phyloP scores from a whole-genome alignment of 768 basidiomycete species.

The Tulasnella sp. region DNA sequence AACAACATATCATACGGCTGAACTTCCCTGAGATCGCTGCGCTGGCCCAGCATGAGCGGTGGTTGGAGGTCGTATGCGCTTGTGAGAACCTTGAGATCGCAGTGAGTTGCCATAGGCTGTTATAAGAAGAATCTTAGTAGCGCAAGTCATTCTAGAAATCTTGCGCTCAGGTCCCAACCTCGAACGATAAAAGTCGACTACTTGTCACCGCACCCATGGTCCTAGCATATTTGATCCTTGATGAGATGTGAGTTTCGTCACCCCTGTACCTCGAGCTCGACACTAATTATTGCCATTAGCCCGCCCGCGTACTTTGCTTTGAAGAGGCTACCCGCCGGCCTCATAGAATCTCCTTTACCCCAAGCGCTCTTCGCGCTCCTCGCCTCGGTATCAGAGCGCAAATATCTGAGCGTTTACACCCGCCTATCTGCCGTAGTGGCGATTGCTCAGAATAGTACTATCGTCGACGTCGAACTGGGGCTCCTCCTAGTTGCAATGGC shows the following conservation, averaged over 20 bases:
- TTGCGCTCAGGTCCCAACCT: neutral
- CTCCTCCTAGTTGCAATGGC: slow-evolving; percentile 37
- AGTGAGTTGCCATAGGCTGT: neutral
- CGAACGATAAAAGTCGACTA: slow-evolving; percentile 32
- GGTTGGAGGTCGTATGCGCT: neutral
- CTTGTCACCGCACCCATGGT: slow-evolving; percentile 49
- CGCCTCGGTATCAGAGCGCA: slow-evolving; percentile 41
- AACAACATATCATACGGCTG: neutral
- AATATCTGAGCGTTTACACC: slow-evolving; percentile 45
- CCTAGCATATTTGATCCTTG: slow-evolving; percentile 50
- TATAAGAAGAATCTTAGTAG: neutral
- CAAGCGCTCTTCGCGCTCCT: slow-evolving; percentile 38
- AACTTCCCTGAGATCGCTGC: slow-evolving; percentile 6
- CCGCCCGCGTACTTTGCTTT: slow-evolving; percentile 49
- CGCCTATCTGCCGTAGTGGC: slow-evolving; percentile 34
- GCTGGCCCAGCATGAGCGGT: slow-evolving; percentile 2
- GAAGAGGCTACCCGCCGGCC: slow-evolving; percentile 40
- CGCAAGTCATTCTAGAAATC: neutral
- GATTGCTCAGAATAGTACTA: slow-evolving; percentile 22
- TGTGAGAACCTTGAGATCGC: slow-evolving; percentile 10
- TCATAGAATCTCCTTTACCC: slow-evolving; percentile 36
- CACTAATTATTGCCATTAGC: slow-evolving; percentile 27
- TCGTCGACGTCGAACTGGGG: slow-evolving; percentile 35
- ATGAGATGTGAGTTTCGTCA: slow-evolving; percentile 42
- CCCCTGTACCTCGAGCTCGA: neutral